These are phyloP conservation scores for Heritiera fomes DNA, from an alignment of 345 rosid species.

Conservation along the genomic window DNA sequence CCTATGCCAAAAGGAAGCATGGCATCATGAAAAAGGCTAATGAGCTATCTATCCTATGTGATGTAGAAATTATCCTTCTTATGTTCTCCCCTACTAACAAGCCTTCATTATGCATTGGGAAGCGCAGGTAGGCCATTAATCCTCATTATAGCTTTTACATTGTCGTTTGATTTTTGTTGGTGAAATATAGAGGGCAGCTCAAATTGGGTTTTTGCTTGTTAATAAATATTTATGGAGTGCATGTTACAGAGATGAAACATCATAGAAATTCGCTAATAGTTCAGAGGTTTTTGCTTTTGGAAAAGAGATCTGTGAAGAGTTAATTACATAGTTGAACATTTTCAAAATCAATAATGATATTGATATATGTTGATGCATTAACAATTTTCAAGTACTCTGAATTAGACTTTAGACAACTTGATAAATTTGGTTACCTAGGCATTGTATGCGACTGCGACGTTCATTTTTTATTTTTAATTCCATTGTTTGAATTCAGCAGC, in stretches of 20 bases:
- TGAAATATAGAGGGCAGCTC: background rate
- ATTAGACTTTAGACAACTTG: background rate
- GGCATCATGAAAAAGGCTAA: conserved; percentile 80
- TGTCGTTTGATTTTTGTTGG: background rate
- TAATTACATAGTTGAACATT: background rate
- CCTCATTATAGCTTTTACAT: background rate
- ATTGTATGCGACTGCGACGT: background rate
- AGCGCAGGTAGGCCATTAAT: conserved; percentile 45
- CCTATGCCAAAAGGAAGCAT: conserved; percentile 69
- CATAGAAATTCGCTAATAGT: background rate
- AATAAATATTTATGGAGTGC: background rate
- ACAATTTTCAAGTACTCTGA: background rate
- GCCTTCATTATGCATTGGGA: conserved; percentile 59
- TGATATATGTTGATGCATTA: conserved; percentile 4
- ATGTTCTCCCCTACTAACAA: conserved; percentile 79
- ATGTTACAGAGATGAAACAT: background rate
- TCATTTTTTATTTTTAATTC: background rate
- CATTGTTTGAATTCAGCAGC: conserved; percentile 36
- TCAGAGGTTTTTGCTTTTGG: background rate
- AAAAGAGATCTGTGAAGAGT: background rate
- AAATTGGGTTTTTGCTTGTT: background rate
- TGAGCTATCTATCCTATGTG: conserved; percentile 72
- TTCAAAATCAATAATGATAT: background rate
- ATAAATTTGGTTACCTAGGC: background rate
- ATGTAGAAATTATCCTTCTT: conserved; percentile 67